phyloP scores from a whole-genome alignment of 2,329 filamentous ascomycete species.

The Microcyclospora pomicola region DNA sequence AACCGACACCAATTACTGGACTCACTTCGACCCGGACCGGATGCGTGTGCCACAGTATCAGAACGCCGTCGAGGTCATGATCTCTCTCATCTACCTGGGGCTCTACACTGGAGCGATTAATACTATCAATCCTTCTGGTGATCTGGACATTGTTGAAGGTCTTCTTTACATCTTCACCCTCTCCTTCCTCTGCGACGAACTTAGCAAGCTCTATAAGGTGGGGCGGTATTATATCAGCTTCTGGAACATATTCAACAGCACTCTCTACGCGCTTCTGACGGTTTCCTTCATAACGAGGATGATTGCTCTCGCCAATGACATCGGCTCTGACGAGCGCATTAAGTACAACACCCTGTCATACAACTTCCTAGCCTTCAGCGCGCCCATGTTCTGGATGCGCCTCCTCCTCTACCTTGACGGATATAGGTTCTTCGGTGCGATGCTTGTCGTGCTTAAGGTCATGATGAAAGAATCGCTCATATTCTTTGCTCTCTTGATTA shows the following conservation, averaged over 20 bases:
- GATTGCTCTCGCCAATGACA: constrained; percentile 55
- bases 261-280: constrained; percentile 65
- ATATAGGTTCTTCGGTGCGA: constrained; percentile 90
- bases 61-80: constrained; percentile 73
- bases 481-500: constrained; percentile 80
- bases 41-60: constrained; percentile 90
- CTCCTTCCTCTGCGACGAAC: constrained; percentile 79
- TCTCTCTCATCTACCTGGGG: constrained; percentile 68
- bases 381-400: constrained; percentile 94
- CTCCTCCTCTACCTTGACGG: constrained; percentile 86
- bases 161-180: constrained; percentile 82
- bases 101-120: constrained; percentile 89
- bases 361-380: constrained; percentile 83
- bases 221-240: constrained; percentile 84
- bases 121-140: constrained; percentile 68
- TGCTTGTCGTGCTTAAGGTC: constrained; percentile 85
- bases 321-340: constrained; percentile 36
- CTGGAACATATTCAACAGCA: constrained; percentile 84
- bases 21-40: constrained; percentile 82
- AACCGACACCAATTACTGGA: constrained; percentile 61
- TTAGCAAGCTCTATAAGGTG: constrained; percentile 84
- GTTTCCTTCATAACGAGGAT: constrained; percentile 69
- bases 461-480: constrained; percentile 63
- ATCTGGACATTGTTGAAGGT: constrained; percentile 71
- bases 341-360: constrained; percentile 73